phyloP scores from a whole-genome alignment of 1,284 basidiomycete genomes.

The Malassezia nana region DNA sequence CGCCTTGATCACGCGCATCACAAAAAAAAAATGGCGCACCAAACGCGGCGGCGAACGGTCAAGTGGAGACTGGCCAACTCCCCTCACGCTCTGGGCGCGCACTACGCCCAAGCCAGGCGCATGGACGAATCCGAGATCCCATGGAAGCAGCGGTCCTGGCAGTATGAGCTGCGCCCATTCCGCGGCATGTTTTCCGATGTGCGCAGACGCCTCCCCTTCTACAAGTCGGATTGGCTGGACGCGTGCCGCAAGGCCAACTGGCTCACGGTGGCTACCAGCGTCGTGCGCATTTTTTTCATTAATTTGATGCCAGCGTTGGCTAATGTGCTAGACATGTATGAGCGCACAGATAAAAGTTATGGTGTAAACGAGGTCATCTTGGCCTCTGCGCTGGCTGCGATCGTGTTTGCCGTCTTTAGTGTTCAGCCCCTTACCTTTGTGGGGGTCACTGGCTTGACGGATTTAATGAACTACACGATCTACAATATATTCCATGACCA shows the following conservation, averaged over 20 bases:
- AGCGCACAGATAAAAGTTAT: conserved; percentile 72
- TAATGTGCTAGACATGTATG: conserved; percentile 84
- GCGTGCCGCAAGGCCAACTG: conserved; percentile 30
- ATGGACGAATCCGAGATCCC: conserved; percentile 25
- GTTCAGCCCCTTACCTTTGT: conserved; percentile 86
- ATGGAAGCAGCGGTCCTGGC: conserved; percentile 41
- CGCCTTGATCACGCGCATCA: conserved; percentile 62
- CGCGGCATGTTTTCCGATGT: conserved; percentile 70
- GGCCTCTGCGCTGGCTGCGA: conserved; percentile 61
- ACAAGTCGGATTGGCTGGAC: conserved; percentile 33
- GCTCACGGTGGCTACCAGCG: conserved; percentile 27
- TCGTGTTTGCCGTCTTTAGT: conserved; percentile 78
- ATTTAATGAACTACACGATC: conserved; percentile 45
- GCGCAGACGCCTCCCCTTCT: conserved; percentile 66
- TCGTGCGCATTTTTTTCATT: conserved; percentile 45
- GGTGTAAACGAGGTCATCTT: conserved; percentile 71
- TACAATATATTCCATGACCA: conserved; percentile 42
- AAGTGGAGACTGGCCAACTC: not conserved
- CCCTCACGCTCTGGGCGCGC: too few relatives aligned
- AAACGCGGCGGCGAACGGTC: too few relatives aligned
- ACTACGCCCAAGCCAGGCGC: too few relatives aligned
- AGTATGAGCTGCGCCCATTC: conserved; percentile 52
- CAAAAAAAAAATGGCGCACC: not conserved
- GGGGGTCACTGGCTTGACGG: conserved; percentile 70
- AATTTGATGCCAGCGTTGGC: conserved; percentile 75